Base-by-base conservation (phyloP, 2,329 filamentous ascomycete genomes). In the Fusarium nodosum region DNA sequence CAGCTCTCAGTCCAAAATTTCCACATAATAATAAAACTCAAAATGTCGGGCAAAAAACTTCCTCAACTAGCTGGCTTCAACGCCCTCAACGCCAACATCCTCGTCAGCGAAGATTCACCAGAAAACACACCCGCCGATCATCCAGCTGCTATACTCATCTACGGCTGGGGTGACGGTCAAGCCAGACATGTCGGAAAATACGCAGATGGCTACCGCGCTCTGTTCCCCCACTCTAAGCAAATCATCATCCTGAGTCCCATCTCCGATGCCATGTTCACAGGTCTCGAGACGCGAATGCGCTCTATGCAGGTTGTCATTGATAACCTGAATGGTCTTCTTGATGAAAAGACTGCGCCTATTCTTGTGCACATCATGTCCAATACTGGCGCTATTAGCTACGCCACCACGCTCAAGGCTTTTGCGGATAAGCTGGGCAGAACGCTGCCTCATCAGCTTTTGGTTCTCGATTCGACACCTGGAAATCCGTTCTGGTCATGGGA, bases 351-450 rank as follows among this genome's bases (percentile, higher is more conserved):
- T 62, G 77, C 80, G 4, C 64, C 69, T 7, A 77, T 88, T 15
- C 76, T 88, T 20, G 73, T 86, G 2, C 86, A 88, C 57, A 78
- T 79, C 68, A 87, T 89, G 82, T 88, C 86, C 64, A 89, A 88
- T 74, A 87, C 86, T 0, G 87, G 87, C 16, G 85, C 82, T 18
- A 86, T 86, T 59, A 86, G 84, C 78, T 81, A 82, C 50, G 84
- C 83, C 0, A 81, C 85, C 2, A 82, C 83, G 0, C 72, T 87
- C 15, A 80, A 86, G 64, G 83, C 81, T 0, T 87, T 84, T 73
- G 75, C 75, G 6, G 72, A 82, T 20, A 76, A 72, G 7, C 75
- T 80, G 77, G 75, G 20, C 65, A 20, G 76, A 31, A 66, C 78
- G 22, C 75, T 87, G 65, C 85, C 85, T 3, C 84, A 87, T 63